Evolutionary conservation across 495 filamentous ascomycete species (phyloP).

Genomic region (Thermothielavioides terrestris): DNA sequence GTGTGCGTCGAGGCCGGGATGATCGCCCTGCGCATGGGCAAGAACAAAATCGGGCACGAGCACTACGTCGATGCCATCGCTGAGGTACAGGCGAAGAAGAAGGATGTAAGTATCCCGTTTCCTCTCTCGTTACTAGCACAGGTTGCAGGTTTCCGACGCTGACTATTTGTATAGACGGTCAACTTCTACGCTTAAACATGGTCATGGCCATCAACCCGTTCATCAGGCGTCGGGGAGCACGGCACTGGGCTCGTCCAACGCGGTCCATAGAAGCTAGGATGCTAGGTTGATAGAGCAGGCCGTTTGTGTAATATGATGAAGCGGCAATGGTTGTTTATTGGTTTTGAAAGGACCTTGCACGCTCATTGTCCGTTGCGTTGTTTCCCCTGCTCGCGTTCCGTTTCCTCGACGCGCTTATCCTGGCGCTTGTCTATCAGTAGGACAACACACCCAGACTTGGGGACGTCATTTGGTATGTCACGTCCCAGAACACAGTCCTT

Average conservation of each 20-base stretch:
- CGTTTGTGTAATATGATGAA: conserved; percentile 6
- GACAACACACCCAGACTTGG: too few relatives aligned
- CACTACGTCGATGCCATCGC: conserved; percentile 98
- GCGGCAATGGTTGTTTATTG: neutral
- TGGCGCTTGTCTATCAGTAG: too few relatives aligned
- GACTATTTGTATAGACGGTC: conserved; percentile 39
- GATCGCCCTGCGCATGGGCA: conserved; percentile 90
- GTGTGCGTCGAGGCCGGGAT: conserved; percentile 99
- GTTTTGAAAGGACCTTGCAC: neutral
- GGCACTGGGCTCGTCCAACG: neutral
- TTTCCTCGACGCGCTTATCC: too few relatives aligned
- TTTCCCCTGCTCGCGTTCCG: too few relatives aligned
- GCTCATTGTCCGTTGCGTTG: too few relatives aligned
- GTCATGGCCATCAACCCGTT: conserved; percentile 18
- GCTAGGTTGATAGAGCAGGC: conserved; percentile 7
- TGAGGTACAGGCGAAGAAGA: conserved; percentile 98
- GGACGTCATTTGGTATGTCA: too few relatives aligned
- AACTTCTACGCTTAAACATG: conserved; percentile 49
- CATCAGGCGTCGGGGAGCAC: neutral
- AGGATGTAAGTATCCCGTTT: conserved; percentile 56
- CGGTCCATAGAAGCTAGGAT: conserved; percentile 11
- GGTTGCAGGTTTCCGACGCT: conserved; percentile 13
- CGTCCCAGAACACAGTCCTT: too few relatives aligned
- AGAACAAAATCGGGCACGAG: conserved; percentile 92
- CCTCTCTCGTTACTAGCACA: neutral